Evolutionary conservation across 495 filamentous ascomycete genomes (phyloP).

Genomic region (Patellaria atrata): DNA sequence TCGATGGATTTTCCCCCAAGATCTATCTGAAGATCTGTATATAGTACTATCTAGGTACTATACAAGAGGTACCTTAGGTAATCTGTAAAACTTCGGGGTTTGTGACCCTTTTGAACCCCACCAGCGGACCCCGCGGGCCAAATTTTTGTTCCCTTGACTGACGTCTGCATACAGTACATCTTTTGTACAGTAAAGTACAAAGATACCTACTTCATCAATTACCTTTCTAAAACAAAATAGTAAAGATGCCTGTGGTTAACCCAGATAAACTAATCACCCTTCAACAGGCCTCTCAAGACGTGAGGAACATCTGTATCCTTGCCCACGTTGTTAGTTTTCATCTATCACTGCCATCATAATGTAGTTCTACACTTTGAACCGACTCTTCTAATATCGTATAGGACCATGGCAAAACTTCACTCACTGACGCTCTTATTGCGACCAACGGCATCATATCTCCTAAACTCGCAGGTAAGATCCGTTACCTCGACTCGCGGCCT

Average conservation of each 20-base stretch:
- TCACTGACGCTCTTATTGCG: conserved; percentile 90
- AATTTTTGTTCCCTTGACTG: no score
- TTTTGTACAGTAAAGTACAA: no score
- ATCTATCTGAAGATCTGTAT: no score
- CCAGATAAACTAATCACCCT: conserved; percentile 75
- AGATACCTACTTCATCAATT: no score
- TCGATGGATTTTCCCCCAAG: no score
- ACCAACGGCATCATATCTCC: conserved; percentile 99
- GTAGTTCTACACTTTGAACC: not conserved
- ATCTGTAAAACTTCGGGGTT: no score
- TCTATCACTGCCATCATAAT: conserved; percentile 2
- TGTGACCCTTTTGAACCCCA: no score
- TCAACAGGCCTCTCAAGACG: conserved; percentile 68
- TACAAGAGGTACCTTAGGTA: no score
- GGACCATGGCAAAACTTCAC: conserved; percentile 97
- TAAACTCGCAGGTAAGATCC: conserved; percentile 93
- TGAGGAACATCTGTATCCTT: conserved; percentile 94
- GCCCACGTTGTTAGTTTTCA: conserved; percentile 78
- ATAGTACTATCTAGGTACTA: no score
- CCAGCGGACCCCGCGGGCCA: no score
- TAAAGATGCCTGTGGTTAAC: conserved; percentile 73
- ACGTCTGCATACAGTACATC: no score
- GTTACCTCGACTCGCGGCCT: conserved; percentile 89
- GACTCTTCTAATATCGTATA: conserved; percentile 17
- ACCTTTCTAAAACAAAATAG: no score